Percentiles rank a stretch among this genome's conserved stretches.
Conservation (phyloP, 1,284 basidiomycete species). For the Austroboletus olivaceoglutinosus region DNA sequence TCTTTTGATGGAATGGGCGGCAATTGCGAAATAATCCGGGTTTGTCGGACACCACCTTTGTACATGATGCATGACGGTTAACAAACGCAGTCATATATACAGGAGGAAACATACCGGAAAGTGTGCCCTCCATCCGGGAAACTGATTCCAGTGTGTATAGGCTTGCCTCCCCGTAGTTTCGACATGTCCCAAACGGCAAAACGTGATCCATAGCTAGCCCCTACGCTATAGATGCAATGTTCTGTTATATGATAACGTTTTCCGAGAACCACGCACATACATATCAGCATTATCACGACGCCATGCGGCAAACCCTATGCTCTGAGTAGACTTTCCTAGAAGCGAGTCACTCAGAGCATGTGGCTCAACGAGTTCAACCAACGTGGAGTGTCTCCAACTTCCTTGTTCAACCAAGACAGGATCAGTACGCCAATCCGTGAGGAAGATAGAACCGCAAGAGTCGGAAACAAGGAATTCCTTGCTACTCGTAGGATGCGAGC, state of each 20-base stretch:
- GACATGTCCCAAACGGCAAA: slow-evolving; percentile 76
- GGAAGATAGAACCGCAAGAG: slow-evolving; percentile 64
- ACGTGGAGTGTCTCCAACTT: slow-evolving; percentile 56
- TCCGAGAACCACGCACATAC: slow-evolving; percentile 43
- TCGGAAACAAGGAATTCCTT: slow-evolving; percentile 77
- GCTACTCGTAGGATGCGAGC: slow-evolving; percentile 67
- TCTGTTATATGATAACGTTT: slow-evolving; percentile 7
- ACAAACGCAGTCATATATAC: background rate
- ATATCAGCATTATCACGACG: slow-evolving; percentile 63
- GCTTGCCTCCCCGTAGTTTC: slow-evolving; percentile 69
- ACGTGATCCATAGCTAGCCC: slow-evolving; percentile 64
- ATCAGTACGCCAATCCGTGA: slow-evolving; percentile 77
- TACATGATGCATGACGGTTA: slow-evolving; percentile 4
- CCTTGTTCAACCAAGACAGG: slow-evolving; percentile 52
- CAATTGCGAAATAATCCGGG: slow-evolving; percentile 72
- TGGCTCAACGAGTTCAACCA: slow-evolving; percentile 72
- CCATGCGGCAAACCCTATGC: slow-evolving; percentile 66
- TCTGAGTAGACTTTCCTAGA: slow-evolving; percentile 45
- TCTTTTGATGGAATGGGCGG: slow-evolving; percentile 51
- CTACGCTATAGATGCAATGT: slow-evolving; percentile 48
- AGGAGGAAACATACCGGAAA: slow-evolving; percentile 54
- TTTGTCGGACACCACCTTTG: slow-evolving; percentile 77
- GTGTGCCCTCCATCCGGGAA: slow-evolving; percentile 63
- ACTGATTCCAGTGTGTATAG: slow-evolving; percentile 53
- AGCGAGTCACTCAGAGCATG: slow-evolving; percentile 53